Evolutionary conservation across 1,284 basidiomycete genomes (phyloP).

Genomic region (Sporisorium exsertum): DNA sequence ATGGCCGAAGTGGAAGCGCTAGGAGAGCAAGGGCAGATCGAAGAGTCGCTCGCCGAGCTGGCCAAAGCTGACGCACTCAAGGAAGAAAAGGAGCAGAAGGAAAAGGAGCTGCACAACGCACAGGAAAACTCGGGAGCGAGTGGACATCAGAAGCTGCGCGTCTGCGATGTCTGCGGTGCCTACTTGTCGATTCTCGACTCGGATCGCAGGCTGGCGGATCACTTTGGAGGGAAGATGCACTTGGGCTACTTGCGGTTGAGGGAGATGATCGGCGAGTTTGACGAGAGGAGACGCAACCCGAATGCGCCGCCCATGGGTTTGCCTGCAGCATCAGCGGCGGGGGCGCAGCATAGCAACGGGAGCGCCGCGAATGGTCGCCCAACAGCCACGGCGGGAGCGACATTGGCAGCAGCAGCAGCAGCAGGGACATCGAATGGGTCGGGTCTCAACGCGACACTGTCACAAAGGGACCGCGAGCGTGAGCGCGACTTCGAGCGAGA

Average conservation of each 20-base stretch:
- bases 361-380: constrained; percentile 14
- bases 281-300: constrained; percentile 45
- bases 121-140: constrained; percentile 98
- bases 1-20: constrained; percentile 97
- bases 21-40: constrained; percentile 97
- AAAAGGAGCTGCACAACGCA: constrained; percentile 93
- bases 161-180: constrained; percentile 99
- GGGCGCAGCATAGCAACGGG: constrained; percentile 18
- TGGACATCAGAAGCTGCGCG: constrained; percentile 97
- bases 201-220: constrained; percentile 97
- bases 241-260: constrained; percentile 97
- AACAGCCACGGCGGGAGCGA: background rate
- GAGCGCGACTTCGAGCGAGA: constrained; percentile 49
- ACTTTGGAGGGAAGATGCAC: constrained; percentile 99
- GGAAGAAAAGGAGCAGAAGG: constrained; percentile 94
- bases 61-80: constrained; percentile 97
- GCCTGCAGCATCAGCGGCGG: constrained; percentile 13
- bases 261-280: constrained; percentile 84
- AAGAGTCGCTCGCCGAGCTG: constrained; percentile 97
- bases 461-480: constrained; percentile 44
- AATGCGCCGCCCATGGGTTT: constrained; percentile 44
- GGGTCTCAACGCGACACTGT: constrained; percentile 6
- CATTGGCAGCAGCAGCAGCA: background rate
- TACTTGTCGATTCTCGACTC: constrained; percentile 98
- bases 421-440: constrained; percentile 12